These are phyloP conservation scores for Solanum chilense DNA, from an alignment of 257 asterid species.

Conservation along the genomic window DNA sequence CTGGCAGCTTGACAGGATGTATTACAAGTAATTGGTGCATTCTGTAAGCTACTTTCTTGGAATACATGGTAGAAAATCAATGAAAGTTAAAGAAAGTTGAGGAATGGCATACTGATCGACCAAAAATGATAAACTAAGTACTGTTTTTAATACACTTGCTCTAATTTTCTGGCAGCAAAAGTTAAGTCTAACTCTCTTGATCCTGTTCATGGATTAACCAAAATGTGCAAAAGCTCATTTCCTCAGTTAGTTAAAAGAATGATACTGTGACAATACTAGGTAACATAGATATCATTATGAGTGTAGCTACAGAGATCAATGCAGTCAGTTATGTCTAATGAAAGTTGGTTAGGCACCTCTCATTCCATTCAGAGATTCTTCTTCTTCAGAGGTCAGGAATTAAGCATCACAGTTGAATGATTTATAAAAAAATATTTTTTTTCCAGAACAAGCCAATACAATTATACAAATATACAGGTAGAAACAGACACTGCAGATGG, in stretches of 20 bases:
- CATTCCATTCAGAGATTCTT: neutral
- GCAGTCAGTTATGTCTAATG: neutral
- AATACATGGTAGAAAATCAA: neutral
- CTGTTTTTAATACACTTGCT: neutral
- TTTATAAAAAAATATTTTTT: neutral
- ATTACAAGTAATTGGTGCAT: neutral
- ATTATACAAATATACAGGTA: neutral
- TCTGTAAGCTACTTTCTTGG: neutral
- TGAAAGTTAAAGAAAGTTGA: neutral
- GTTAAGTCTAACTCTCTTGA: neutral
- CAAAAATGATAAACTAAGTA: neutral
- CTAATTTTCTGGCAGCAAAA: neutral
- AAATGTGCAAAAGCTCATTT: neutral
- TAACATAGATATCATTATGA: neutral
- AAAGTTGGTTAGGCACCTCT: neutral
- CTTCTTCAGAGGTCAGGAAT: neutral
- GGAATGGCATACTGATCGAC: neutral
- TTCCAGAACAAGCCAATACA: neutral
- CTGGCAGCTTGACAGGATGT: neutral
- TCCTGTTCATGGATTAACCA: neutral
- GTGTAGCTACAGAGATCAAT: neutral
- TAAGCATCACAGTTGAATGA: neutral
- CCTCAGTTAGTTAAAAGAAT: neutral
- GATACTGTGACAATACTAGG: neutral
- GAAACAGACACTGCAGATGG: neutral